Evolutionary conservation across 2,329 filamentous ascomycete genomes (phyloP), one percentile per base, ranked within the genome.

Genomic region (Xylaria multiplex): DNA sequence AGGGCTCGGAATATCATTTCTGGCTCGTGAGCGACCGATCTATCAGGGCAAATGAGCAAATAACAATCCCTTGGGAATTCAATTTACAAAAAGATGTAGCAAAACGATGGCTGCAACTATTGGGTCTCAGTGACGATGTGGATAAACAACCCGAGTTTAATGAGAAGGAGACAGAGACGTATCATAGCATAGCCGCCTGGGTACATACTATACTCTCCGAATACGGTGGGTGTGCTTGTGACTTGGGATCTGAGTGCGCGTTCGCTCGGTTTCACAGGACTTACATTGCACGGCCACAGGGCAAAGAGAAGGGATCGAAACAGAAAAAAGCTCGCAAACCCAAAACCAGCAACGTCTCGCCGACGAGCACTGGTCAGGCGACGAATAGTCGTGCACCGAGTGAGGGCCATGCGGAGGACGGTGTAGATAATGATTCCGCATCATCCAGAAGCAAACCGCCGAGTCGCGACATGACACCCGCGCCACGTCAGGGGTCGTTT

Each of bases 11-110:
- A 70, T 97, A 95, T 75, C 93, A 96, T 76, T 97, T 98, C 78
- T 97, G 95, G 87, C 90, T 97, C 69, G 88, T 97, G 65, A 93
- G 93, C 72, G 92, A 92, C 72, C 87, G 91, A 59, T 85, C 90
- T 43, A 93, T 98, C 62, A 79, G 85, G 16, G 82, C 88, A 1
- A 83, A 85, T 46, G 88, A 89, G 73, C 87, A 89, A 73, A 88
- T 86, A 73, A 92, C 83, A 30, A 86, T 84, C 72, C 86, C 81
- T 59, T 93, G 84, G 92, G 92, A 88, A 75, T 95, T 85, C 79
- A 87, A 79, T 70, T 86, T 85, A 70, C 86, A 82, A 72, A 90
- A 83, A 75, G 86, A 81, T 68, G 80, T 83, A 1, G 81, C 82
- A 60, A 77, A 80, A 3, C 83, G 86, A 37, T 87, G 88, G 77